A percentile compares a stretch with the other conserved stretches of the same genome.
phyloP scores from a whole-genome alignment of 139 green algal genomes.

The Coelastrella sp. region DNA sequence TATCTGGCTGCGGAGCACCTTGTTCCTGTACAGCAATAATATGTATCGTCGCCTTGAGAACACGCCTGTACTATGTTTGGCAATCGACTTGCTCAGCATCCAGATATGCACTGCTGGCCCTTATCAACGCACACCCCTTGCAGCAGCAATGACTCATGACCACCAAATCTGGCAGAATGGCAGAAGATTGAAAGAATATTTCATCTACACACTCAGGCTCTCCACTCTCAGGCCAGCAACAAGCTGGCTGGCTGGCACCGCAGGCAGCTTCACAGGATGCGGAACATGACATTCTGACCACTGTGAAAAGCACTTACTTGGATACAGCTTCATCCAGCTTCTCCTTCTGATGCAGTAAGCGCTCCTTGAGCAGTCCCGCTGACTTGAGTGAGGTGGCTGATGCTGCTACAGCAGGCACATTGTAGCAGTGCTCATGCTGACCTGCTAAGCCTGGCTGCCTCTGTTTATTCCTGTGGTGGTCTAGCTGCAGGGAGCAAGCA shows the following conservation, averaged over 20 bases:
- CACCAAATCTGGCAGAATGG: too few species aligned
- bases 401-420: background rate
- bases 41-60: background rate
- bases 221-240: background rate
- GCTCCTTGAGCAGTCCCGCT: background rate
- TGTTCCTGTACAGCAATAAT: background rate
- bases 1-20: background rate
- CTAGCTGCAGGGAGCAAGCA: too few species aligned
- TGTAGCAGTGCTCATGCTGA: too few species aligned
- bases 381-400: background rate
- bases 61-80: background rate
- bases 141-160: too few species aligned
- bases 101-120: background rate
- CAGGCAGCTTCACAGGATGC: background rate
- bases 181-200: too few species aligned
- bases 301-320: background rate
- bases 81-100: background rate
- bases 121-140: too few species aligned
- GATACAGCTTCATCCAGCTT: slow-evolving; percentile 4
- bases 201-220: too few species aligned
- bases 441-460: too few species aligned
- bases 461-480: too few species aligned
- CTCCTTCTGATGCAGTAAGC: slow-evolving; percentile 8
- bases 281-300: background rate
- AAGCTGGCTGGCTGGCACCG: background rate